phyloP scores from a whole-genome alignment of 805 yeast genomes.

The Candida patagonica region DNA sequence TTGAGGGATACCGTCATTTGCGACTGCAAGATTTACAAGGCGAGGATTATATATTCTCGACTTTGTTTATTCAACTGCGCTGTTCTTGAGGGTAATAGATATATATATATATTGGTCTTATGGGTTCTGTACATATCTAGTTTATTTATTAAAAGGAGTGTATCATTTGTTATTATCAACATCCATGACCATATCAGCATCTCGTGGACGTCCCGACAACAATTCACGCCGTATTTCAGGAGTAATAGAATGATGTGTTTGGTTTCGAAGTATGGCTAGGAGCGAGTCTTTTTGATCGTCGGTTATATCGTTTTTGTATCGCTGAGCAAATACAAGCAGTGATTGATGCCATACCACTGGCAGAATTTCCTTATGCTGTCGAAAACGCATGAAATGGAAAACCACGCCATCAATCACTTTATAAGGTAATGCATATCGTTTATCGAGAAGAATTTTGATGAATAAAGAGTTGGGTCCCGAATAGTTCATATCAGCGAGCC shows the following conservation, averaged over 20 bases:
- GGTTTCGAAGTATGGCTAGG: conserved; percentile 80
- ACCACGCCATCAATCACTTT: conserved; percentile 93
- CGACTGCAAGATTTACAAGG: conserved; percentile 73
- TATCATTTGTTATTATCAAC: too few species aligned
- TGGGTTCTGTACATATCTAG: too few species aligned
- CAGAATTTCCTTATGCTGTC: conserved; percentile 40
- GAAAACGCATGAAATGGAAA: conserved; percentile 85
- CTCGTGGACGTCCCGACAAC: conserved; percentile 50
- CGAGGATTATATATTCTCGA: conserved; percentile 59
- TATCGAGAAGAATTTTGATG: conserved; percentile 81
- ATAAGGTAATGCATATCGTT: conserved; percentile 93
- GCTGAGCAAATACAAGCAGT: conserved; percentile 85
- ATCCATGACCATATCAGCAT: conserved; percentile 4
- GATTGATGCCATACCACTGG: conserved; percentile 99
- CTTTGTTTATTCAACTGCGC: conserved; percentile 36
- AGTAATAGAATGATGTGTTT: conserved; percentile 81
- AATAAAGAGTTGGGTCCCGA: conserved; percentile 85
- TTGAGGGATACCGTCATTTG: conserved; percentile 73
- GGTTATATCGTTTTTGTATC: conserved; percentile 96
- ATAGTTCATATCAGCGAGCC: conserved; percentile 61
- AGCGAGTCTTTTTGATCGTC: conserved; percentile 95
- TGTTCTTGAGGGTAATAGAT: background rate
- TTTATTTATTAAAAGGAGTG: conserved; percentile 1
- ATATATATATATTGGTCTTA: too few species aligned
- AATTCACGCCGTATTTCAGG: conserved; percentile 93